These are phyloP conservation scores for Nicotiana attenuata DNA, from an alignment of 257 asterid species.

Conservation along the genomic window DNA sequence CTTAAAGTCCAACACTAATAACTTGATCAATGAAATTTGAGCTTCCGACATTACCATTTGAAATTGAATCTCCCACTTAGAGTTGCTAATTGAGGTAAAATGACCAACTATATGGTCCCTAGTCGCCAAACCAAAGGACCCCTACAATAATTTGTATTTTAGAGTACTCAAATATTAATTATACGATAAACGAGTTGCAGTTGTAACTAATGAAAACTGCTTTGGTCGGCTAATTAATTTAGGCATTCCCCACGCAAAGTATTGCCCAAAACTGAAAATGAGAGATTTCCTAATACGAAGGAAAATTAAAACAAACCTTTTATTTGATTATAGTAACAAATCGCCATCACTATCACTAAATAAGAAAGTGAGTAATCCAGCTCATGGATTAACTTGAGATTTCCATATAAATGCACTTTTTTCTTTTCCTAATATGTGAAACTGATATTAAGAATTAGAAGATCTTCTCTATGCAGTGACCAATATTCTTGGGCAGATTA, in stretches of 20 bases:
- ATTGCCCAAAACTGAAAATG: not conserved
- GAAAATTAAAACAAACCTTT: not conserved
- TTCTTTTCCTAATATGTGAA: not conserved
- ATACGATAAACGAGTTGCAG: not conserved
- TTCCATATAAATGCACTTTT: not conserved
- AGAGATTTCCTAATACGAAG: not conserved
- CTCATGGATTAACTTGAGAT: not conserved
- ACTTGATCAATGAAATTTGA: not conserved
- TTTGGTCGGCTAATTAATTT: conserved; percentile 2
- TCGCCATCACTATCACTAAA: not conserved
- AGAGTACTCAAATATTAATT: not conserved
- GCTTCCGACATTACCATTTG: not conserved
- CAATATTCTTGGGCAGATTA: not conserved
- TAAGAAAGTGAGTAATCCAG: not conserved
- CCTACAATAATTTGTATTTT: not conserved
- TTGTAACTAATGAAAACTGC: conserved; percentile 8
- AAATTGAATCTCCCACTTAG: not conserved
- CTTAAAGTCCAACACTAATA: too few relatives aligned
- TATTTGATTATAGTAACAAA: not conserved
- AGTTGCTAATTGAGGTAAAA: not conserved
- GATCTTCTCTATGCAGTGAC: not conserved
- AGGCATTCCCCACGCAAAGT: conserved; percentile 2
- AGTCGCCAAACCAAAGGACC: not conserved
- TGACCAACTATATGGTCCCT: not conserved
- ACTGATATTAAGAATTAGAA: not conserved